These are phyloP conservation scores for Glarea lozoyensis DNA, from an alignment of 495 filamentous ascomycete species.

Conservation along the genomic window DNA sequence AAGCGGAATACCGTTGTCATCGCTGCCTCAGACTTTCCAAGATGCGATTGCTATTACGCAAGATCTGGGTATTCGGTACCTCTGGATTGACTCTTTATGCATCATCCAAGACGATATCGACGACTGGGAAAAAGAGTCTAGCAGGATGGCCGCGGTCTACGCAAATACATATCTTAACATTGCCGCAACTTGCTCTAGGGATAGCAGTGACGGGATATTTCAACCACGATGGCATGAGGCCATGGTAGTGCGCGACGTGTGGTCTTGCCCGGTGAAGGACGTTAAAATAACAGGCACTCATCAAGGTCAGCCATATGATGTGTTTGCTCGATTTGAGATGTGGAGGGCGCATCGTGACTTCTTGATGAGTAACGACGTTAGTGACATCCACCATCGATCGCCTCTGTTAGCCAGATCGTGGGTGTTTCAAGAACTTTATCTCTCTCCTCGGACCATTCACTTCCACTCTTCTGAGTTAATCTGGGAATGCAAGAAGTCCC, in stretches of 20 bases:
- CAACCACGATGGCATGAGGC: neutral
- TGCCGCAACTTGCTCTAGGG: conserved; percentile 7
- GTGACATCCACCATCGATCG: neutral
- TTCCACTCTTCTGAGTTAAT: conserved; percentile 10
- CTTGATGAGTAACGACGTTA: neutral
- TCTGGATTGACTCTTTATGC: conserved; percentile 6
- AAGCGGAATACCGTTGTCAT: conserved; percentile 2
- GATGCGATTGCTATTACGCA: conserved; percentile 4
- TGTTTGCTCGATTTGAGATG: conserved; percentile 3
- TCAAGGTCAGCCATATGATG: conserved; percentile 1
- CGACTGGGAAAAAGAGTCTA: conserved; percentile 9
- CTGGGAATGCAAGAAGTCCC: conserved; percentile 20
- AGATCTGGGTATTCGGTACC: conserved; percentile 1
- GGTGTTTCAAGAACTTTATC: conserved; percentile 14
- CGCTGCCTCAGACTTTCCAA: conserved; percentile 5
- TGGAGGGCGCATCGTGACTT: conserved; percentile 2
- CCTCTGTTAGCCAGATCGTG: conserved; percentile 12
- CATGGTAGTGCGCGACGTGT: neutral
- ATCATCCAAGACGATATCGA: conserved; percentile 10
- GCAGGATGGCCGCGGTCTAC: conserved; percentile 13
- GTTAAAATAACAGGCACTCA: conserved; percentile 1
- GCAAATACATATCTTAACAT: conserved; percentile 11
- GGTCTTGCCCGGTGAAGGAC: conserved; percentile 1
- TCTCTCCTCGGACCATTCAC: conserved; percentile 16
- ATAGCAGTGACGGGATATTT: neutral